Conservation (phyloP, 441 rosid genomes). For the Mallotus japonicus region DNA sequence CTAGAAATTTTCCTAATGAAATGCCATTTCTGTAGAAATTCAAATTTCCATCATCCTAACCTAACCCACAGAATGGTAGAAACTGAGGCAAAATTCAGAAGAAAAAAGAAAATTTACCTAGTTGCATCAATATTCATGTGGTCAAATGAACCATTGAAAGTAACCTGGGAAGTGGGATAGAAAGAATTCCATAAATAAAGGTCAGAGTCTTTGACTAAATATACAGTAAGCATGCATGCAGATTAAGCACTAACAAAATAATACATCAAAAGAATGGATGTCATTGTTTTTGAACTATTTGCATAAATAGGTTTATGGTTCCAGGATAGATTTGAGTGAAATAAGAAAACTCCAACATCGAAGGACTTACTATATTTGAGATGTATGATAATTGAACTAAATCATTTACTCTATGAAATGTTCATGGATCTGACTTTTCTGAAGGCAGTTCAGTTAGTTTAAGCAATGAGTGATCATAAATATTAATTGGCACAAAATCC, state of each 20-base stretch:
- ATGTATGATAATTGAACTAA: background rate
- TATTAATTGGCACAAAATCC: background rate
- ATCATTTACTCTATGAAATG: background rate
- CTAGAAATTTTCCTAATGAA: conserved; percentile 10
- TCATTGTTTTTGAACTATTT: background rate
- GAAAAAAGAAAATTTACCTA: conserved; percentile 49
- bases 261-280: background rate
- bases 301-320: background rate
- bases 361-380: conserved; percentile 1
- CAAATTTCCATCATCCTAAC: background rate
- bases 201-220: conserved; percentile 2
- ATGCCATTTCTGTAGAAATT: background rate
- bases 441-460: background rate
- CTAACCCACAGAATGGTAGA: conserved; percentile 2
- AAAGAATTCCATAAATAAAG: conserved; percentile 11
- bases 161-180: conserved; percentile 50
- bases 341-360: background rate
- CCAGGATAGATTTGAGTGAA: background rate
- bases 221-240: background rate
- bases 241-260: background rate
- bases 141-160: conserved; percentile 97
- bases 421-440: background rate
- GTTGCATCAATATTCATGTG: conserved; percentile 97
- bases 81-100: conserved; percentile 20
- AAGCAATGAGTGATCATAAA: conserved; percentile 6